Evolutionary conservation across 2,329 filamentous ascomycete species (phyloP).

Genomic region (Ustulina deusta): DNA sequence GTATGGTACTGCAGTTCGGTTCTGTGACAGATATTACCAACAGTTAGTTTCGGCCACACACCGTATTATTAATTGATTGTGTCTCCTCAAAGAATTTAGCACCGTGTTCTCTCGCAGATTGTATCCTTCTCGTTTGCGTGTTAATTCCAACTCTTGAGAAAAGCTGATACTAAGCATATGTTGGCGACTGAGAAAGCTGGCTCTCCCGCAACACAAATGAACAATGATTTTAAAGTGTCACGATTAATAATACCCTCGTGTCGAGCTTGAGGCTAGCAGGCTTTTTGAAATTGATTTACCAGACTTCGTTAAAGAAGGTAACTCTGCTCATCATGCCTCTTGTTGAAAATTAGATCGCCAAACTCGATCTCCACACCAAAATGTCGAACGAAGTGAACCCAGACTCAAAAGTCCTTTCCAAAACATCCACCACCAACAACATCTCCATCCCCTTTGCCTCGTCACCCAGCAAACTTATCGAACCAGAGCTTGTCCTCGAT

Average conservation of each 20-base stretch:
- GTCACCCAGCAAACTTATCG: background rate
- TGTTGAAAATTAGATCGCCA: slow-evolving; percentile 3
- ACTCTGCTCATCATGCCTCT: no score
- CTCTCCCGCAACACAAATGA: background rate
- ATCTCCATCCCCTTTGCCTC: background rate
- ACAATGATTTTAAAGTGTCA: background rate
- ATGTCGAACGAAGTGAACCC: background rate
- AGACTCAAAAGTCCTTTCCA: no score
- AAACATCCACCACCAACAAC: background rate
- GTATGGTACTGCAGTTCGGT: no score
- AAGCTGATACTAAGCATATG: no score
- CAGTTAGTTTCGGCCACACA: no score
- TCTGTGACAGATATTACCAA: no score
- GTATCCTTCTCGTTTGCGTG: no score
- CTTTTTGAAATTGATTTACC: background rate
- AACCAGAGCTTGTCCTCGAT: background rate
- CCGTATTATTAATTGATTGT: no score
- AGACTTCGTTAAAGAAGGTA: background rate
- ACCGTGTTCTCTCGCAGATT: no score
- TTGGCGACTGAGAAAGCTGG: no score
- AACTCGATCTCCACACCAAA: background rate
- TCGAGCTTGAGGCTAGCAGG: background rate
- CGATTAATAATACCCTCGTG: background rate
- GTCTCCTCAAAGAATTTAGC: no score
- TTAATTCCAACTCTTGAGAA: no score